Percentiles rank a stretch among this genome's conserved stretches.
phyloP scores from a whole-genome alignment of 176 grass and related monocot genomes.

The Elaeis guineensis region DNA sequence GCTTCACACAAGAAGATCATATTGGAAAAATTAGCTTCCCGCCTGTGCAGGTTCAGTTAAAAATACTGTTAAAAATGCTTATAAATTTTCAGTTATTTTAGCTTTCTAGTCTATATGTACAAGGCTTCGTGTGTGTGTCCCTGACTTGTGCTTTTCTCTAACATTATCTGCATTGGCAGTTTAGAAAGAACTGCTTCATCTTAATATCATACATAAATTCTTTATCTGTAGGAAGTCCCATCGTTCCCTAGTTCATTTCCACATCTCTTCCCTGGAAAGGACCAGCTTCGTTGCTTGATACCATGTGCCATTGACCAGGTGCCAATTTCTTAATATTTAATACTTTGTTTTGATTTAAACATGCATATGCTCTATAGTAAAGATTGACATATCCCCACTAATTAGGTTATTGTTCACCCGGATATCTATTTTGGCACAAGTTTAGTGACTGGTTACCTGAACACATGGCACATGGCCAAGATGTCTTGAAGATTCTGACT shows the following conservation, averaged over 20 bases:
- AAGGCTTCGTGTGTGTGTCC: not conserved
- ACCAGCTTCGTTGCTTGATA: conserved; percentile 78
- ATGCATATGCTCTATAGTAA: too few relatives aligned
- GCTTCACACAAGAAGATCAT: conserved; percentile 79
- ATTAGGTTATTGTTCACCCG: too few relatives aligned
- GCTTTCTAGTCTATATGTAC: not conserved
- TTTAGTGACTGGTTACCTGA: too few relatives aligned
- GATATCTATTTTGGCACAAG: too few relatives aligned
- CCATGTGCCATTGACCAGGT: conserved; percentile 99
- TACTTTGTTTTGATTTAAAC: too few relatives aligned
- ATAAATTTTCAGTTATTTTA: not conserved
- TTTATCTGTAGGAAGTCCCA: conserved; percentile 53
- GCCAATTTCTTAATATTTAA: not conserved
- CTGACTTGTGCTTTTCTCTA: not conserved
- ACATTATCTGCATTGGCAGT: not conserved
- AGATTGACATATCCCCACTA: too few relatives aligned
- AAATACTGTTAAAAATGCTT: not conserved
- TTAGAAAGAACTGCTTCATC: too few relatives aligned
- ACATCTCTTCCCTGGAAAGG: conserved; percentile 62
- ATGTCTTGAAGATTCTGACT: too few relatives aligned
- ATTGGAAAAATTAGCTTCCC: conserved; percentile 93
- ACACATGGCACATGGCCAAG: too few relatives aligned
- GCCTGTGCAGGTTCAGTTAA: conserved; percentile 48
- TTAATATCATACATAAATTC: not conserved
- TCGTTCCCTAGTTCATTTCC: conserved; percentile 97